Base-by-base conservation (phyloP, 2,329 filamentous ascomycete genomes). In the Fusarium floridanum region DNA sequence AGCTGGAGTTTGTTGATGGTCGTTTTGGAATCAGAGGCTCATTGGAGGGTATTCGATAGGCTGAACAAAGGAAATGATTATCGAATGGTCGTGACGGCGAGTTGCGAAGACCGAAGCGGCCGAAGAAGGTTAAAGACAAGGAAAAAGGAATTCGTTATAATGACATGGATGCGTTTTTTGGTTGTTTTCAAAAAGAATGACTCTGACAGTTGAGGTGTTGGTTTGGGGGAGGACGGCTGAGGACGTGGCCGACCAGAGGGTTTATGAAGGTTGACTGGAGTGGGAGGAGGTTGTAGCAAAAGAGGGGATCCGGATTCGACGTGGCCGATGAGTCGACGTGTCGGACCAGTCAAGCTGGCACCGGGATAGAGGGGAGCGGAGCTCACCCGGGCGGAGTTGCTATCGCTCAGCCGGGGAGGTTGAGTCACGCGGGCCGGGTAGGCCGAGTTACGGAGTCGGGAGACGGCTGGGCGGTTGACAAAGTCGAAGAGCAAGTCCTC, bases 141-240 rank as follows among this genome's bases (percentile, higher is more conserved):
- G 77, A 76, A 79, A 80, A 79, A 73, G 76, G 78, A 65, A 79
- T 80, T 83, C 84, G 84, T 86, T 86, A 86, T 82, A 76, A 81
- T 80, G 80, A 85, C 84, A 86, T 86, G 80, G 80, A 81, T 77
- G 78, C 81, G 79, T 80, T 81, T 76, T 77, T 73, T 77, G 70
- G 72, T 70, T 71, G 61, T 39, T 75, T 73, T 69, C 61, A 56
- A 74, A 79, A 81, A 77, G 78, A 79, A 76, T 77, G 80, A 77
- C 75, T 79, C 75, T 72, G 71, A 75, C 75, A 76, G 71, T 72
- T 72, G 67, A 64, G 67, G 64, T 45, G 43, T 67, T 71, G 67
- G 37, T 39, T 37, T 65, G 59, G 67, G 63, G 57, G 27, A 63
- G 61, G 74, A 72, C 75, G 77, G 75, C 77, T 76, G 74, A 74